Base-by-base conservation (phyloP, 768 basidiomycete genomes). In the Leccinum subtestaceum region DNA sequence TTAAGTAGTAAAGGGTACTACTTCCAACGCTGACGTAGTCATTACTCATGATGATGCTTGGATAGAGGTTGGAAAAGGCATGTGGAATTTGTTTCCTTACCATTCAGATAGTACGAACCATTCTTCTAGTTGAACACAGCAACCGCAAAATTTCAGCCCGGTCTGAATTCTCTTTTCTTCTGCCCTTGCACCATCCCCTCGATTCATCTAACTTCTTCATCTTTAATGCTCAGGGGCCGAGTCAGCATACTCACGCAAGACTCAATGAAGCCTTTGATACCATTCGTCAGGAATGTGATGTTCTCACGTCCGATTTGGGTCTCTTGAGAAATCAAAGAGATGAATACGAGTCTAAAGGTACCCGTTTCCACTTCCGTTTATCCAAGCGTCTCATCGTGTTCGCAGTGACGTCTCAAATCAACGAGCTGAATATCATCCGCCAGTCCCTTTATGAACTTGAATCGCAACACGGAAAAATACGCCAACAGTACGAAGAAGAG, bases 391-490 rank as follows among this genome's bases (percentile, higher is more conserved):
- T 63, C 56, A 67, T 59, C 53, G 3, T 55, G 10, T 52, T 27
- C 25, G 1, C 70, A 93, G 92, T 93, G 52, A 81, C 83, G 5
- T 79, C 80, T 25, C 96, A 98, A 74, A 87, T 98, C 61, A 89
- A 86, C 71, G 96, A 98, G 71, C 79, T 98, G 56, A 91, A 89
- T 64, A 85, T 88, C 69, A 94, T 99, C 67, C 85, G 94, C 36
- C 88, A 93, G 67, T 85, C 90, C 2, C 80, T 98, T 11, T 95
- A 95, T 69, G 94, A 98, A 63, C 86, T 99, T 56, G 96, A 99
- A 71, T 77, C 85, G 0, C 88, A 91, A 61, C 94, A 98, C 65
- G 82, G 81, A 61, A 93, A 95, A 78, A 85, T 93, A 54, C 83
- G 93, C 34, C 84, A 88, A 61, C 86, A 88, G 68, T 96, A 93